Percentiles rank a stretch among this genome's conserved stretches.
Evolutionary conservation across 495 filamentous ascomycete species (phyloP).

Genomic region (Tuber melanosporum): DNA sequence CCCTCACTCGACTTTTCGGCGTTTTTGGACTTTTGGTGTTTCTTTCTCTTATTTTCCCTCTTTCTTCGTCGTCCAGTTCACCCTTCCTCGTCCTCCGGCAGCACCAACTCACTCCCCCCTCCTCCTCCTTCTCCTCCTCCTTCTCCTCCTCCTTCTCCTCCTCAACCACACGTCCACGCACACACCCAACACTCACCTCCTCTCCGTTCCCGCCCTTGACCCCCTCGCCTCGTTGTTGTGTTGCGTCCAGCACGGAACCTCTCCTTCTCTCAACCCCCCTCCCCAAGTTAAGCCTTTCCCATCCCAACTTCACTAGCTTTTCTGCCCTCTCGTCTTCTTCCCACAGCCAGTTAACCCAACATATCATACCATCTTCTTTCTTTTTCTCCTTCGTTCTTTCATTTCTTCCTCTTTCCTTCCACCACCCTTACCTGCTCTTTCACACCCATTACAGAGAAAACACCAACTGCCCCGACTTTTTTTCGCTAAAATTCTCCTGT

Average conservation of each 20-base stretch:
- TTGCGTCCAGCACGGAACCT: constrained; percentile 20
- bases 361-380: constrained; percentile 19
- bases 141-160: constrained; percentile 17
- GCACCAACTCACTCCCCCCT: constrained; percentile 22
- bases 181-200: constrained; percentile 7
- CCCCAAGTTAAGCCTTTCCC: constrained; percentile 13
- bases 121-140: neutral
- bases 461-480: neutral
- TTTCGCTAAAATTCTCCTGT: neutral
- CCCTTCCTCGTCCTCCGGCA: constrained; percentile 6
- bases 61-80: constrained; percentile 38
- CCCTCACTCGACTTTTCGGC: constrained; percentile 33
- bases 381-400: constrained; percentile 21
- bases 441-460: neutral
- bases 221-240: constrained; percentile 26
- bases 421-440: neutral
- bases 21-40: constrained; percentile 41
- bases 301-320: constrained; percentile 15
- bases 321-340: constrained; percentile 23
- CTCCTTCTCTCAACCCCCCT: constrained; percentile 26
- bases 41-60: constrained; percentile 47
- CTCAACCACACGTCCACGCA: constrained; percentile 11
- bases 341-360: constrained; percentile 15
- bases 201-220: constrained; percentile 8
- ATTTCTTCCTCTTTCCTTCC: neutral